Conservation (phyloP, 495 filamentous ascomycete genomes). For the Podospora bellae-mahoneyi region DNA sequence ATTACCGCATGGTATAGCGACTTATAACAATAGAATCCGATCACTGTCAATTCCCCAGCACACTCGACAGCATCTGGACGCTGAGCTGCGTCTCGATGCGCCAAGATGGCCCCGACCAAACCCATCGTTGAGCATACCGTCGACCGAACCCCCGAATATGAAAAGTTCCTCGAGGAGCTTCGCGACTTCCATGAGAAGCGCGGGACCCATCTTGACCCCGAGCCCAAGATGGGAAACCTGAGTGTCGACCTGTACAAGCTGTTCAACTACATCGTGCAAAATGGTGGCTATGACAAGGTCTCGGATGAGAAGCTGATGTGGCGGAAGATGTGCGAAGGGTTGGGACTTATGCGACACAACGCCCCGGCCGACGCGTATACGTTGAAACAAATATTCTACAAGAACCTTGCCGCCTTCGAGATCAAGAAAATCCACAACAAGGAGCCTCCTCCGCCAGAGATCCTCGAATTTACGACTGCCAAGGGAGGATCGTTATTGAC, state of each 20-base stretch:
- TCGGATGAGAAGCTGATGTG: conserved; percentile 76
- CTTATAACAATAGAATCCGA: background rate
- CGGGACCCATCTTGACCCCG: conserved; percentile 67
- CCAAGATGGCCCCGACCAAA: conserved; percentile 39
- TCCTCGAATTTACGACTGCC: conserved; percentile 70
- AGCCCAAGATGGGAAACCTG: conserved; percentile 68
- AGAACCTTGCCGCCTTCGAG: conserved; percentile 78
- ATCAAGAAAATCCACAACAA: conserved; percentile 66
- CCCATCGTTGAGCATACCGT: conserved; percentile 37
- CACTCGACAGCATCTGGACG: conserved; percentile 9
- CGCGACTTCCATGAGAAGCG: conserved; percentile 64
- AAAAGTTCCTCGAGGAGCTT: conserved; percentile 65
- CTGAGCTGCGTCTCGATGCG: conserved; percentile 27
- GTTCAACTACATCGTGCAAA: conserved; percentile 63
- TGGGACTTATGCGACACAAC: conserved; percentile 58
- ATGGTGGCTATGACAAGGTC: conserved; percentile 78
- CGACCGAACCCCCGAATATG: conserved; percentile 59
- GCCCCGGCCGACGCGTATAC: conserved; percentile 70
- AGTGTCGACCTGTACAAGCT: conserved; percentile 68
- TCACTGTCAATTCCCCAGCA: background rate
- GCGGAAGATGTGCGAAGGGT: conserved; percentile 65
- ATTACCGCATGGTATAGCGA: background rate
- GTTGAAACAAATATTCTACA: conserved; percentile 79
- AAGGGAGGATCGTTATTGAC: conserved; percentile 72
- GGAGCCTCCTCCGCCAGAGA: conserved; percentile 77